phyloP scores from a whole-genome alignment of 768 basidiomycete species.

The Coprinopsis sp. region DNA sequence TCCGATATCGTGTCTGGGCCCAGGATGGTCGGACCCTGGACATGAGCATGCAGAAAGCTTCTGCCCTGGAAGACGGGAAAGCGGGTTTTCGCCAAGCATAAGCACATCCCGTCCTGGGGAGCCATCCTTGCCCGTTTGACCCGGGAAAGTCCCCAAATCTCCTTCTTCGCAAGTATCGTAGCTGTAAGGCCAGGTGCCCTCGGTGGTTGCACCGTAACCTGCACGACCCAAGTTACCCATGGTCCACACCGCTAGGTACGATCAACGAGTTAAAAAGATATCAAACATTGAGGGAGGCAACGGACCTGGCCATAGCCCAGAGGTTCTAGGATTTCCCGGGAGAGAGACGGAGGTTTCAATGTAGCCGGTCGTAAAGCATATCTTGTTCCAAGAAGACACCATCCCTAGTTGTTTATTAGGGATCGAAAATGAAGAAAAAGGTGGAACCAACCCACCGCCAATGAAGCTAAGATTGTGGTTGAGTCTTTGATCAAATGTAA shows the following conservation, averaged over 20 bases:
- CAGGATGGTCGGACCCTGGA: conserved; percentile 81
- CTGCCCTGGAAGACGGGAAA: conserved; percentile 85
- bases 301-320: conserved; percentile 76
- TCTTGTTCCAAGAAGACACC: conserved; percentile 84
- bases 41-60: conserved; percentile 84
- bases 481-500: conserved; percentile 64
- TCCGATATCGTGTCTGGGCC: conserved; percentile 59
- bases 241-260: conserved; percentile 51
- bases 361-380: conserved; percentile 89
- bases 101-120: conserved; percentile 52
- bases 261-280: not conserved
- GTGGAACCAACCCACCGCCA: conserved; percentile 51
- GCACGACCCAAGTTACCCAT: conserved; percentile 79
- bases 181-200: conserved; percentile 80
- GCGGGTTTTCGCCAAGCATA: conserved; percentile 31
- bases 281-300: not conserved
- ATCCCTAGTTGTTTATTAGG: conserved; percentile 38
- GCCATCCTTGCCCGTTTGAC: conserved; percentile 61
- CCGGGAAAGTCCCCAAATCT: conserved; percentile 79
- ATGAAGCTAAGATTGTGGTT: conserved; percentile 79
- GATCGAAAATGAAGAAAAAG: conserved; percentile 10
- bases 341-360: conserved; percentile 71
- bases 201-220: conserved; percentile 84
- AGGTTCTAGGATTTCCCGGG: conserved; percentile 50
- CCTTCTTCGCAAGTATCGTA: conserved; percentile 81